Conservation (phyloP, 1,139 yeast species). For the Kurtzmaniella quercitrusa region DNA sequence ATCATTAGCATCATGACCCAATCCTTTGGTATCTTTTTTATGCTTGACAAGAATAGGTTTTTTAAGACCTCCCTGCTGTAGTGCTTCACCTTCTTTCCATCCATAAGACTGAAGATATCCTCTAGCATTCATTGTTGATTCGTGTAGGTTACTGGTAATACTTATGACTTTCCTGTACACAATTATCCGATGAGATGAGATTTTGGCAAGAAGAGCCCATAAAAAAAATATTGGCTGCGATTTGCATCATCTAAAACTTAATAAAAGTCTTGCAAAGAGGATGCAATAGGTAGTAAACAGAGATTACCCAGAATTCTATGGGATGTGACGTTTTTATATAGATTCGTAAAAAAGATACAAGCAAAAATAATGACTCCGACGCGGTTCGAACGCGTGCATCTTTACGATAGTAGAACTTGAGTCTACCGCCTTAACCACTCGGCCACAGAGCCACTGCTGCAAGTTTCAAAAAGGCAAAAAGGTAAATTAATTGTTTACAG, state of each 20-base stretch:
- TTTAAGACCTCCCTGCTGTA: conserved; percentile 71
- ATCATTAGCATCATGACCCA: conserved; percentile 67
- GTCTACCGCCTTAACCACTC: conserved; percentile 5
- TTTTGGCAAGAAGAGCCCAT: neutral
- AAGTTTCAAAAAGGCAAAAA: neutral
- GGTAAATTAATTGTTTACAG: no score
- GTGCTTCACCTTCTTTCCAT: conserved; percentile 89
- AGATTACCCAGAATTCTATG: no score
- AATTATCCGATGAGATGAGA: conserved; percentile 3
- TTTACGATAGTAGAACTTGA: conserved; percentile 6
- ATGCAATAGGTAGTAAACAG: no score
- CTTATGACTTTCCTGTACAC: neutral
- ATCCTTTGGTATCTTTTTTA: conserved; percentile 84
- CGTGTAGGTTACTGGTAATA: no score
- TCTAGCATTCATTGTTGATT: conserved; percentile 60
- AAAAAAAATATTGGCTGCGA: neutral
- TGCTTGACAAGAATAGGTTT: conserved; percentile 88
- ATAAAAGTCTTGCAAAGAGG: neutral
- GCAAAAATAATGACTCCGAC: conserved; percentile 5
- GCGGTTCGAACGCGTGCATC: conserved; percentile 7
- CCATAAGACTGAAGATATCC: conserved; percentile 74
- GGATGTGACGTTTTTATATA: no score
- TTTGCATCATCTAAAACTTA: neutral
- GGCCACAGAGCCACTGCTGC: conserved; percentile 3
- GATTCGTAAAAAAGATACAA: no score